Conservation (phyloP, 148 eudicot species). For the Persicaria tinctoria region DNA sequence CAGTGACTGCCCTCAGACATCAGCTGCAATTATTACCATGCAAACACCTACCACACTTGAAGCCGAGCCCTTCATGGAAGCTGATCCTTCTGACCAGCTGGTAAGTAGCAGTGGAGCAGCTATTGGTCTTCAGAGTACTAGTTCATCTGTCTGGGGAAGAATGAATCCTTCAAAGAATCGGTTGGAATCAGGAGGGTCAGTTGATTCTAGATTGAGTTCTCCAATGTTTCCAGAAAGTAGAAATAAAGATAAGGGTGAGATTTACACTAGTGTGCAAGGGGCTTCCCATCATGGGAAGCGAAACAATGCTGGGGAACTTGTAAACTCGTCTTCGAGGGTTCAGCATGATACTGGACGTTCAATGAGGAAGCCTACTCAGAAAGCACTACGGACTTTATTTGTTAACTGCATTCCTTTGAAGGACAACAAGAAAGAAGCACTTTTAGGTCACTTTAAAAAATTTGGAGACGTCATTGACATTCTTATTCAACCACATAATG, state of each 20-base stretch:
- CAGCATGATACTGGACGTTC: slow-evolving; percentile 39
- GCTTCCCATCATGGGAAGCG: slow-evolving; percentile 36
- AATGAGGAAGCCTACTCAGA: slow-evolving; percentile 50
- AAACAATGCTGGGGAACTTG: slow-evolving; percentile 21
- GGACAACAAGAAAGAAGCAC: slow-evolving; percentile 76
- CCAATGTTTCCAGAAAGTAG: slow-evolving; percentile 27
- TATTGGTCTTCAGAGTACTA: slow-evolving; percentile 44
- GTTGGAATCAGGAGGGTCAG: slow-evolving; percentile 38
- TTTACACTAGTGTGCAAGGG: slow-evolving; percentile 26
- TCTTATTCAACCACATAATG: slow-evolving; percentile 61
- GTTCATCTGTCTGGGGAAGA: slow-evolving; percentile 58
- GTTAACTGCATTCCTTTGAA: slow-evolving; percentile 72
- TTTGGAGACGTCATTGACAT: slow-evolving; percentile 90
- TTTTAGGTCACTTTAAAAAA: slow-evolving; percentile 74
- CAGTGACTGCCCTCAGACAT: slow-evolving; percentile 48
- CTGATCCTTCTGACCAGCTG: slow-evolving; percentile 34
- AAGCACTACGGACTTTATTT: slow-evolving; percentile 77
- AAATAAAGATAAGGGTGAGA: slow-evolving; percentile 27
- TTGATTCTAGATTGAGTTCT: slow-evolving; percentile 28
- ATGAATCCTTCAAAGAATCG: slow-evolving; percentile 42
- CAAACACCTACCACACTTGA: slow-evolving; percentile 41
- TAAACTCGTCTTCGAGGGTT: slow-evolving; percentile 35
- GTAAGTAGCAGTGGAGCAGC: slow-evolving; percentile 30
- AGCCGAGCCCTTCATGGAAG: slow-evolving; percentile 38
- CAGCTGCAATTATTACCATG: slow-evolving; percentile 24